Evolutionary conservation across 495 filamentous ascomycete species (phyloP), one percentile per base, ranked within the genome.

Genomic region (Neurospora sp.): DNA sequence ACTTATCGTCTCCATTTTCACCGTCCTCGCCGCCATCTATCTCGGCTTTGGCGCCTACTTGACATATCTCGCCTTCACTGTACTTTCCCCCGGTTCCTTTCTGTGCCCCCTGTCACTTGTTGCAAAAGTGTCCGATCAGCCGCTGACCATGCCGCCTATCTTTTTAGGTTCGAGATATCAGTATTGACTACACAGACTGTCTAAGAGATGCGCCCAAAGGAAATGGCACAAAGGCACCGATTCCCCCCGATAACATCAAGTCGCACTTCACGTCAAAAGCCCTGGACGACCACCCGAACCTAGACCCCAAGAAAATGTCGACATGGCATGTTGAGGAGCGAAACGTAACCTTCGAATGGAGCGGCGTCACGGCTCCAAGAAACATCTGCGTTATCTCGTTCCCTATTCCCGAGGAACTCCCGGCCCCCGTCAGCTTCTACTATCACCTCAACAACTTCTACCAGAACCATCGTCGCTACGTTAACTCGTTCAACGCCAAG

Each of bases 401-500:
- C 83, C 84, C 88, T 38, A 90, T 98, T 39, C 93, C 93, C 9
- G 88, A 96, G 72, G 83, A 88, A 37, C 87, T 99, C 76, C 84
- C 86, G 11, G 89, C 95, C 0, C 94, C 94, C 5, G 90, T 98
- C 37, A 87, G 92, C 75, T 87, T 97, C 80, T 98, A 97, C 83
- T 99, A 99, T 82, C 91, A 92, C 71, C 89, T 99, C 48, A 94
- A 93, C 54, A 97, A 99, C 82, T 99, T 99, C 85, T 99, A 98
- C 84, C 96, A 99, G 81, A 99, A 99, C 81, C 96, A 99, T 79
- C 91, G 96, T 72, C 91, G 95, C 81, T 99, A 99, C 75, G 95
- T 97, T 48, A 90, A 92, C 76, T 97, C 94, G 2, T 88, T 97
- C 74, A 91, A 94, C 77, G 86, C 89, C 72, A 86, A 92, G 75